phyloP scores from a whole-genome alignment of 805 yeast genomes.

The Cyberlindnera sargentensis region DNA sequence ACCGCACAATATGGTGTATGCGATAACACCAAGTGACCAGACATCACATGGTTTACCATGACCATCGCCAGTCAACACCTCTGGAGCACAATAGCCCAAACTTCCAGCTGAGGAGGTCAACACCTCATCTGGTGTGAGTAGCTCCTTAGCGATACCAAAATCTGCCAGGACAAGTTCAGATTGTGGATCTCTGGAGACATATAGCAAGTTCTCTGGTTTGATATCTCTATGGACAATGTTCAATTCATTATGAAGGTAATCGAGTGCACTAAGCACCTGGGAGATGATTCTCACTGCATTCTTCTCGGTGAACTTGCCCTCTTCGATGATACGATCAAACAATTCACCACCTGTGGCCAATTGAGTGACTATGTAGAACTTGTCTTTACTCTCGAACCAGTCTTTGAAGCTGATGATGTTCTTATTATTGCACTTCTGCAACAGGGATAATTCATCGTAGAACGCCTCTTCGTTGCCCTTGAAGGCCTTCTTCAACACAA shows the following conservation, averaged over 20 bases:
- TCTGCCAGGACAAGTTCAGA: conserved; percentile 86
- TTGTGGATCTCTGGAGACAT: conserved; percentile 47
- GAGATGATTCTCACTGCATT: conserved; percentile 74
- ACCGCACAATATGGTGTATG: conserved; percentile 86
- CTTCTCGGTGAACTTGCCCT: conserved; percentile 81
- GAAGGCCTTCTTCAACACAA: conserved; percentile 77
- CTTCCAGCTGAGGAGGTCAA: conserved; percentile 80
- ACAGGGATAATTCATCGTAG: conserved; percentile 66
- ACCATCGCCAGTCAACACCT: conserved; percentile 71
- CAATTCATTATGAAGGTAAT: conserved; percentile 58
- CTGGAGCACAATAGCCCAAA: conserved; percentile 97
- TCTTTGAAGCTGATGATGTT: conserved; percentile 86
- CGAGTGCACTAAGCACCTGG: conserved; percentile 72
- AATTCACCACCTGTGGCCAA: conserved; percentile 95
- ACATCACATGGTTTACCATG: conserved; percentile 95
- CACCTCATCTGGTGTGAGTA: conserved; percentile 52
- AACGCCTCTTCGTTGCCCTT: conserved; percentile 74
- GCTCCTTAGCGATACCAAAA: conserved; percentile 87
- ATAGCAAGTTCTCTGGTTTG: conserved; percentile 89
- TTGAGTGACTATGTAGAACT: conserved; percentile 90
- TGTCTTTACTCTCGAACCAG: conserved; percentile 91
- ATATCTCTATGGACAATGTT: conserved; percentile 91
- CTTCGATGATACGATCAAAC: conserved; percentile 74
- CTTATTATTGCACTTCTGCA: conserved; percentile 67
- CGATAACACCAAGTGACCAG: conserved; percentile 92